These are phyloP conservation scores for Mortierella sp. DNA, from an alignment of 371 early-diverging fungal species.

Conservation along the genomic window DNA sequence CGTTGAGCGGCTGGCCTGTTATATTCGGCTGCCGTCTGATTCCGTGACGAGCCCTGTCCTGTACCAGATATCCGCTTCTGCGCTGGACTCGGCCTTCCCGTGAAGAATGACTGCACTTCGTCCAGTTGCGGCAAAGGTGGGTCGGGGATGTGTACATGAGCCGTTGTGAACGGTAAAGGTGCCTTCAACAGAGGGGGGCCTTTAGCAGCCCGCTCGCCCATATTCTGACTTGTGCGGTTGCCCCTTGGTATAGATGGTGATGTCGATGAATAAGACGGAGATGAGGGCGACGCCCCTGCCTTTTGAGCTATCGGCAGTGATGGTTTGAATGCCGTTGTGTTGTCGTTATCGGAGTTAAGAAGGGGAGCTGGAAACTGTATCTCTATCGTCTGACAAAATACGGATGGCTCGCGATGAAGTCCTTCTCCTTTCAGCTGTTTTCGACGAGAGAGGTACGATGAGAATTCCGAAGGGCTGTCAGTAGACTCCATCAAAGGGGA, in stretches of 20 bases:
- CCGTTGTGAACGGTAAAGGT: not conserved
- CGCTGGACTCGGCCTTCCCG: not conserved
- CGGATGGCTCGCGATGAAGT: constrained; percentile 34
- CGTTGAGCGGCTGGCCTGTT: constrained; percentile 6
- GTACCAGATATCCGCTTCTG: constrained; percentile 17
- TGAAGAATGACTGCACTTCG: not conserved
- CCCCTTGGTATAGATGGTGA: constrained; percentile 2
- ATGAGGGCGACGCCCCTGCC: not conserved
- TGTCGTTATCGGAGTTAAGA: not conserved
- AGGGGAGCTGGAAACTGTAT: constrained; percentile 40
- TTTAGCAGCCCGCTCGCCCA: constrained; percentile 6
- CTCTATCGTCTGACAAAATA: constrained; percentile 47
- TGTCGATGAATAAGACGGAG: not conserved
- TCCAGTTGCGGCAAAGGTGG: constrained; percentile 12
- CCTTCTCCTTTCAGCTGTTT: constrained; percentile 42
- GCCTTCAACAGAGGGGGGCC: not conserved
- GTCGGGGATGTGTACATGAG: constrained; percentile 17
- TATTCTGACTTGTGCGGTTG: constrained; percentile 6
- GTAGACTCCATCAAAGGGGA: constrained; percentile 24
- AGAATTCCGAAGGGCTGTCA: constrained; percentile 2
- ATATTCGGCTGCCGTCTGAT: not conserved
- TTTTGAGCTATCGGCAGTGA: constrained; percentile 3
- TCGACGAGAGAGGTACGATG: constrained; percentile 17
- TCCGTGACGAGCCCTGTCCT: not conserved
- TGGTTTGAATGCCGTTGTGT: constrained; percentile 1